Evolutionary conservation across 2,329 filamentous ascomycete genomes (phyloP).

Genomic region (Ascochyta rabiei): DNA sequence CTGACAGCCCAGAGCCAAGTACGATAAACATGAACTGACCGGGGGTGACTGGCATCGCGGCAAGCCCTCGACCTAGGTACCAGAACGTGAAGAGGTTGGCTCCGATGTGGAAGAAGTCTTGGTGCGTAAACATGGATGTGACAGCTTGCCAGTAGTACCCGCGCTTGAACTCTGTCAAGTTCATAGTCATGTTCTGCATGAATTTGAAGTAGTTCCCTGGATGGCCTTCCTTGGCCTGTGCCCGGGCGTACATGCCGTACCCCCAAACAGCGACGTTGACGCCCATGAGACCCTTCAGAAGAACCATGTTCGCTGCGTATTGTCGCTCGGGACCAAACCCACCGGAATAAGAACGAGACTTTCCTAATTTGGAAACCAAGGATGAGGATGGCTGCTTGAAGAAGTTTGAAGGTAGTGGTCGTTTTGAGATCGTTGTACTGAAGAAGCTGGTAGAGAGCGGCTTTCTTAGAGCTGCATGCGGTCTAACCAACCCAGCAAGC

Average conservation of each 20-base stretch:
- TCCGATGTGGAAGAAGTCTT: constrained; percentile 42
- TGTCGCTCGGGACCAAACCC: constrained; percentile 6
- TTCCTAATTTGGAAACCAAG: constrained; percentile 9
- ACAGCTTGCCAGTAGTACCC: constrained; percentile 48
- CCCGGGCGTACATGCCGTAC: constrained; percentile 45
- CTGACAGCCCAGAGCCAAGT: constrained; percentile 39
- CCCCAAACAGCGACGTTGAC: constrained; percentile 50
- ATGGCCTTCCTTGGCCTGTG: constrained; percentile 28
- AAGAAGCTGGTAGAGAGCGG: constrained; percentile 8
- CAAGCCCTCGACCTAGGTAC: constrained; percentile 46
- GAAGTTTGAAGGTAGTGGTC: constrained; percentile 25
- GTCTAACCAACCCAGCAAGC: constrained; percentile 19
- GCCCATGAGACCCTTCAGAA: constrained; percentile 48
- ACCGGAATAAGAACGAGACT: constrained; percentile 11
- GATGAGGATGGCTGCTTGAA: constrained; percentile 17
- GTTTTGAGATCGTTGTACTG: constrained; percentile 12
- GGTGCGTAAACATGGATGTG: constrained; percentile 51
- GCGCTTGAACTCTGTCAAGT: constrained; percentile 29
- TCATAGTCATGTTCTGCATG: constrained; percentile 44
- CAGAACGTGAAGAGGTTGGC: constrained; percentile 52
- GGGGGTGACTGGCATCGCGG: constrained; percentile 37
- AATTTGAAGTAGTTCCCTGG: constrained; percentile 19
- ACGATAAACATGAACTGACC: constrained; percentile 32
- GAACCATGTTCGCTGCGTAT: constrained; percentile 3
- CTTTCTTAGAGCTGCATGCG: constrained; percentile 1